Conservation (phyloP, 1,284 basidiomycete genomes). For the Apiotrichum montevideense region DNA sequence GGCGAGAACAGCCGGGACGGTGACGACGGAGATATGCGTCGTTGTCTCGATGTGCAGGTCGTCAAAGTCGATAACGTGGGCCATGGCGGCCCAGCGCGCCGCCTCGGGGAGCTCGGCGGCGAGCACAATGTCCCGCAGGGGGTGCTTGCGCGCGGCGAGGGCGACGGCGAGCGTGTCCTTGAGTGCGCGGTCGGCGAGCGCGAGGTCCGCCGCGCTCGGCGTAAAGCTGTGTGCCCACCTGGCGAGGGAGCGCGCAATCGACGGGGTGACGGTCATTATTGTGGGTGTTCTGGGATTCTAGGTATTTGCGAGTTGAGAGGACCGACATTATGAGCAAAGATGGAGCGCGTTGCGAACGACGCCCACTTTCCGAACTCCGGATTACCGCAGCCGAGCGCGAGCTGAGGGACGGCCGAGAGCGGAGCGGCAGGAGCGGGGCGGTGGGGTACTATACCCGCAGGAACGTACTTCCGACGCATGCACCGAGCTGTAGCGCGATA, state of each 20-base stretch:
- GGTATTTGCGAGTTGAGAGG: too few relatives aligned
- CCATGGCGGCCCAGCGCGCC: slow-evolving; percentile 9
- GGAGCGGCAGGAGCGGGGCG: too few relatives aligned
- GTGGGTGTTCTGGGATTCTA: too few relatives aligned
- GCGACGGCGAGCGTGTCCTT: slow-evolving; percentile 9
- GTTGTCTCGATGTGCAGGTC: slow-evolving; percentile 13
- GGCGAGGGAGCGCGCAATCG: slow-evolving; percentile 6
- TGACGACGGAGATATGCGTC: slow-evolving; percentile 8
- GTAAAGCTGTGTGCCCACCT: slow-evolving; percentile 5
- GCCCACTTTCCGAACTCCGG: too few relatives aligned
- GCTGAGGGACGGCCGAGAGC: too few relatives aligned
- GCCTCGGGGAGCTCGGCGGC: slow-evolving; percentile 1
- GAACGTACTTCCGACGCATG: too few relatives aligned
- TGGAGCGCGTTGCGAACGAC: too few relatives aligned
- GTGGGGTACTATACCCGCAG: too few relatives aligned
- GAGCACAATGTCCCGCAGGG: slow-evolving; percentile 1
- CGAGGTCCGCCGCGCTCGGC: slow-evolving; percentile 4
- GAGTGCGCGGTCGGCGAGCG: slow-evolving; percentile 9
- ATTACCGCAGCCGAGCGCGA: too few relatives aligned
- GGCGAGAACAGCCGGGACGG: slow-evolving; percentile 3
- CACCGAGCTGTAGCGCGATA: too few relatives aligned
- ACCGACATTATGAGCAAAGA: too few relatives aligned
- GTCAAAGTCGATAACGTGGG: slow-evolving; percentile 10
- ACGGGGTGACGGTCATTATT: neutral
- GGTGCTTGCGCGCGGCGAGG: slow-evolving; percentile 7